Percentiles rank a stretch among this genome's conserved stretches.
These are phyloP conservation scores for Vitrella brassicaformis DNA, from an alignment of 73 alveolate species.

Conservation along the genomic window DNA sequence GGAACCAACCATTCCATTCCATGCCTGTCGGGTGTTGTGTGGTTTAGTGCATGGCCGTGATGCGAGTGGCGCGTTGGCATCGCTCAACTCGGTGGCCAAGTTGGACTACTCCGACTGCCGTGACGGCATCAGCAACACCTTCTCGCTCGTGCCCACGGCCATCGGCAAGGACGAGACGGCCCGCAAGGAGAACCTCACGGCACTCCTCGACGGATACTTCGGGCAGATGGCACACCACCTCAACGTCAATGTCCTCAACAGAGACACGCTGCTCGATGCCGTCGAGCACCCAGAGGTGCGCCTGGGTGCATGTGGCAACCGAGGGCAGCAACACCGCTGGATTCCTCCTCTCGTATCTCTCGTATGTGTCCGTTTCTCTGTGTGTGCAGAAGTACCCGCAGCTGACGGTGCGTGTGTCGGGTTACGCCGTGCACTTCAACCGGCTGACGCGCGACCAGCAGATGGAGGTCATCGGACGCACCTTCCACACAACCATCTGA, in stretches of 20 bases:
- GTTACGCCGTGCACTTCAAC: slow-evolving; percentile 6
- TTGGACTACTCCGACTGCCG: not conserved
- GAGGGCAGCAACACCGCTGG: too few relatives aligned
- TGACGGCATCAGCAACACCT: not conserved
- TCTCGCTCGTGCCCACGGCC: not conserved
- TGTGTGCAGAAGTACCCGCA: not conserved
- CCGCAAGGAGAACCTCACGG: not conserved
- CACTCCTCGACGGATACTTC: not conserved
- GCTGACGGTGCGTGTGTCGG: not conserved
- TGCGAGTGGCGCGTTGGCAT: not conserved
- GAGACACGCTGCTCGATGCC: not conserved
- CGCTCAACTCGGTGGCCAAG: not conserved
- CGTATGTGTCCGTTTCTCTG: too few relatives aligned
- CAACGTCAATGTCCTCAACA: not conserved
- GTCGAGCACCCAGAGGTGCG: not conserved
- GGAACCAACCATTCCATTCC: too few relatives aligned
- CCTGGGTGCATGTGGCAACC: too few relatives aligned
- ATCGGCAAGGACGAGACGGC: not conserved
- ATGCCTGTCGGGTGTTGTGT: too few relatives aligned
- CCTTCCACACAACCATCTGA: not conserved
- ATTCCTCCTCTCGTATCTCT: too few relatives aligned
- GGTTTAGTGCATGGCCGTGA: not conserved
- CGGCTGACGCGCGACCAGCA: slow-evolving; percentile 2
- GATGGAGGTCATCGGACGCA: slow-evolving; percentile 1
- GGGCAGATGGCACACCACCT: not conserved